These are phyloP conservation scores for Geotrichum europaeum DNA, from an alignment of 1,139 yeast species.

Conservation along the genomic window DNA sequence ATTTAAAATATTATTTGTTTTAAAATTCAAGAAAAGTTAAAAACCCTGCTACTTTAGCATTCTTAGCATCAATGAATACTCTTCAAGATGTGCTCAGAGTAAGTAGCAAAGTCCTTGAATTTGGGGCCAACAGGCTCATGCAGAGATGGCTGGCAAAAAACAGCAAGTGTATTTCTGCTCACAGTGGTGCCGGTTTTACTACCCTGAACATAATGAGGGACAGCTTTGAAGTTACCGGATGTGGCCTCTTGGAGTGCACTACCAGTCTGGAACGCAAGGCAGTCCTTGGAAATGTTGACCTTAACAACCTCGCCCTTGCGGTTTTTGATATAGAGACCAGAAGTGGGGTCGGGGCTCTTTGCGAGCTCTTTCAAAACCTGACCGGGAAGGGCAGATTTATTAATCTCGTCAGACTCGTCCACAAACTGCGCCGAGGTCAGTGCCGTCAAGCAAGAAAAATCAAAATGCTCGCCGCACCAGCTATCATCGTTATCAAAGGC, in stretches of 20 bases:
- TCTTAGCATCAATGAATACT: conserved; percentile 22
- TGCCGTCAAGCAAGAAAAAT: conserved; percentile 60
- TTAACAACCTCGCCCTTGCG: conserved; percentile 44
- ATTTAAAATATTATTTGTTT: no score
- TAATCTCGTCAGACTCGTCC: conserved; percentile 35
- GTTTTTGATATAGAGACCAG: conserved; percentile 52
- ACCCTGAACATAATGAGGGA: conserved; percentile 55
- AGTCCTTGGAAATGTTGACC: conserved; percentile 50
- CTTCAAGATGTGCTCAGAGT: conserved; percentile 33
- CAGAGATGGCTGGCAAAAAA: conserved; percentile 58
- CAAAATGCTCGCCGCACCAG: conserved; percentile 66
- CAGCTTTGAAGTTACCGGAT: conserved; percentile 49
- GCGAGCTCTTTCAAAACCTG: conserved; percentile 26
- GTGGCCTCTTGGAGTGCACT: conserved; percentile 54
- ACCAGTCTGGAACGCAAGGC: conserved; percentile 62
- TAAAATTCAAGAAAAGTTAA: no score
- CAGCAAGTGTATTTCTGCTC: conserved; percentile 57
- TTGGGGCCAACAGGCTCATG: conserved; percentile 42
- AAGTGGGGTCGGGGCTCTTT: conserved; percentile 41
- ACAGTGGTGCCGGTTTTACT: conserved; percentile 25
- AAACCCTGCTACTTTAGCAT: background rate
- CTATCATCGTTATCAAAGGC: conserved; percentile 23
- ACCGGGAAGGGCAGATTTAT: background rate
- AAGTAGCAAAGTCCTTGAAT: conserved; percentile 47
- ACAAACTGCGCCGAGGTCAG: conserved; percentile 51